These are phyloP conservation scores for Neurospora sp. DNA, from an alignment of 495 filamentous ascomycete species.

Conservation along the genomic window DNA sequence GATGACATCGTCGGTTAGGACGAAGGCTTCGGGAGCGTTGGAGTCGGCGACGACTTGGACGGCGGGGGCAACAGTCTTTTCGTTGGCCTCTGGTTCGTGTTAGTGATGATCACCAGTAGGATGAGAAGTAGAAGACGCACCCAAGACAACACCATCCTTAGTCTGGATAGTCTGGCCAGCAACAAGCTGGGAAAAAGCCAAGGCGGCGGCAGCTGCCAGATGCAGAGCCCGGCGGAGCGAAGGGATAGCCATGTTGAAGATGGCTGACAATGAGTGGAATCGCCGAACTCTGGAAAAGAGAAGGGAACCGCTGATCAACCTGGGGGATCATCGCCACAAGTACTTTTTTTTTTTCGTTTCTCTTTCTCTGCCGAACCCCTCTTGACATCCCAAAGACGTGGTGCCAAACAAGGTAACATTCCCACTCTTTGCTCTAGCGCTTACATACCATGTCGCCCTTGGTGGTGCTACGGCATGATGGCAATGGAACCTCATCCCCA, in stretches of 20 bases:
- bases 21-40: neutral
- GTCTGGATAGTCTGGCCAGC: neutral
- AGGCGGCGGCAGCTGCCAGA: neutral
- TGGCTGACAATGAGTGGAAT: neutral
- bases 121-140: neutral
- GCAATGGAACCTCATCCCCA: neutral
- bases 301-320: neutral
- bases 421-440: neutral
- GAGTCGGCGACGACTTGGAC: neutral
- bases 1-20: constrained; percentile 9
- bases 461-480: neutral
- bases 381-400: neutral
- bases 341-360: neutral
- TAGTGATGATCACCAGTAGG: neutral
- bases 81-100: constrained; percentile 2
- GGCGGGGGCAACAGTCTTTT: constrained; percentile 9
- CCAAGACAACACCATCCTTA: neutral
- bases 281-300: neutral
- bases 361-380: neutral
- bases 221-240: neutral
- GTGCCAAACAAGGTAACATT: neutral
- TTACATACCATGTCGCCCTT: neutral
- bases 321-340: neutral
- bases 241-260: neutral
- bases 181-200: neutral